Percentiles rank a stretch among this genome's conserved stretches.
Conservation (phyloP, 345 rosid genomes). For the Lepidium didymum region DNA sequence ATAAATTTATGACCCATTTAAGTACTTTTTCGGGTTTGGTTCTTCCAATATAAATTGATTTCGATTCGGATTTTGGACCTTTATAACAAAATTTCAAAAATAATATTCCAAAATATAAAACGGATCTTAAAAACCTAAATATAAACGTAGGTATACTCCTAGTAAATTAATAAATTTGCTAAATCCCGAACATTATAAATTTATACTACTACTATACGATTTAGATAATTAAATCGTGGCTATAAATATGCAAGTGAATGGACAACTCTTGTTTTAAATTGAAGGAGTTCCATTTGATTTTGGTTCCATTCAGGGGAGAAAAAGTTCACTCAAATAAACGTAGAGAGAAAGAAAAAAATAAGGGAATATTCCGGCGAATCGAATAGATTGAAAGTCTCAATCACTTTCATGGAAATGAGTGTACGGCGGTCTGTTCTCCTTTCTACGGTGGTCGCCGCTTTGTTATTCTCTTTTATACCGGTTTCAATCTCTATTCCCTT, state of each 20-base stretch:
- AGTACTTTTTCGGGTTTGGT: too few relatives aligned
- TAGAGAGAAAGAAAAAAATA: background rate
- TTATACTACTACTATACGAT: too few relatives aligned
- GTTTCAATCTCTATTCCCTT: conserved; percentile 51
- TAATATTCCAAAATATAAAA: too few relatives aligned
- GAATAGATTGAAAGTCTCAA: too few relatives aligned
- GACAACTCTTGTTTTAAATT: background rate
- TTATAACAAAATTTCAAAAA: too few relatives aligned
- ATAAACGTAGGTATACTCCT: too few relatives aligned
- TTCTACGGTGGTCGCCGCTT: conserved; percentile 20
- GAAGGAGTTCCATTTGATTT: background rate
- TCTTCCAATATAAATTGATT: too few relatives aligned
- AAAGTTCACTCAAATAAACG: background rate
- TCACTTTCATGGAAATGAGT: background rate
- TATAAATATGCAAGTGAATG: background rate
- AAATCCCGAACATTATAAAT: too few relatives aligned
- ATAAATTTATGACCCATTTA: too few relatives aligned
- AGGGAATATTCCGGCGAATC: background rate
- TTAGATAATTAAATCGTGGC: background rate
- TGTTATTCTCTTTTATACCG: conserved; percentile 19
- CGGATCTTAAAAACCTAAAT: too few relatives aligned
- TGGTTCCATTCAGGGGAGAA: background rate
- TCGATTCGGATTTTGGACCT: too few relatives aligned
- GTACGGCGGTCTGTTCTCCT: background rate
- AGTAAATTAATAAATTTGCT: too few relatives aligned